Evolutionary conservation across 768 basidiomycete species (phyloP).

Genomic region (Chalciporus piperatus): DNA sequence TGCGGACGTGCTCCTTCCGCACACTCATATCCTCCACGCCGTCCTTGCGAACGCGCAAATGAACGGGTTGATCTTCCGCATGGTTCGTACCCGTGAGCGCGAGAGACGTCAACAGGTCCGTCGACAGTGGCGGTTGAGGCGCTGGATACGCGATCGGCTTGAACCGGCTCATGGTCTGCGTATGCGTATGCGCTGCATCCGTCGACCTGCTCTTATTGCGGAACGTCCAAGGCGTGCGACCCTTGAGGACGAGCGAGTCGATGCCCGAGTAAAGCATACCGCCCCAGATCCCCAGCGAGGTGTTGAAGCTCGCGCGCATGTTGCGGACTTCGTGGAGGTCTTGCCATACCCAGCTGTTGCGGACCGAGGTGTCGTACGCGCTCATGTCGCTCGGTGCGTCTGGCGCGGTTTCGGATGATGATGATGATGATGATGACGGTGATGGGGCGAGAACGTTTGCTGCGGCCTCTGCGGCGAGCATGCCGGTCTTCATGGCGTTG

Average conservation of each 20-base stretch:
- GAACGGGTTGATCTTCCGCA: conserved; percentile 92
- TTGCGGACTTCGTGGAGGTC: conserved; percentile 92
- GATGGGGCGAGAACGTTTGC: conserved; percentile 54
- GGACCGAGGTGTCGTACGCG: conserved; percentile 65
- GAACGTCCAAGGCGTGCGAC: conserved; percentile 91
- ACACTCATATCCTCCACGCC: conserved; percentile 40
- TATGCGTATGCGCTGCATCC: conserved; percentile 70
- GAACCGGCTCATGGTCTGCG: conserved; percentile 55
- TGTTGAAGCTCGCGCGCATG: conserved; percentile 84
- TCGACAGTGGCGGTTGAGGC: conserved; percentile 86
- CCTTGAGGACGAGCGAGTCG: conserved; percentile 81
- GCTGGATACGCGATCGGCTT: conserved; percentile 82
- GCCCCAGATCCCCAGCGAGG: conserved; percentile 76
- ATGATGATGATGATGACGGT: too few species aligned
- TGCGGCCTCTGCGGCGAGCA: conserved; percentile 91
- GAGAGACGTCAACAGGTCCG: conserved; percentile 89
- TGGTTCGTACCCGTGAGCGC: conserved; percentile 93
- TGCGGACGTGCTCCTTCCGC: conserved; percentile 63
- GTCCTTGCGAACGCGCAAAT: conserved; percentile 64
- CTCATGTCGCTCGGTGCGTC: conserved; percentile 56
- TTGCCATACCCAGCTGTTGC: conserved; percentile 77
- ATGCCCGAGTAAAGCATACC: conserved; percentile 88
- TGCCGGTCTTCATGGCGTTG: conserved; percentile 98
- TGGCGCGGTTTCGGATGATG: background rate
- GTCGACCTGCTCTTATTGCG: conserved; percentile 50